Evolutionary conservation across 2,329 filamentous ascomycete species (phyloP).

Genomic region (Aspergillus sergii): DNA sequence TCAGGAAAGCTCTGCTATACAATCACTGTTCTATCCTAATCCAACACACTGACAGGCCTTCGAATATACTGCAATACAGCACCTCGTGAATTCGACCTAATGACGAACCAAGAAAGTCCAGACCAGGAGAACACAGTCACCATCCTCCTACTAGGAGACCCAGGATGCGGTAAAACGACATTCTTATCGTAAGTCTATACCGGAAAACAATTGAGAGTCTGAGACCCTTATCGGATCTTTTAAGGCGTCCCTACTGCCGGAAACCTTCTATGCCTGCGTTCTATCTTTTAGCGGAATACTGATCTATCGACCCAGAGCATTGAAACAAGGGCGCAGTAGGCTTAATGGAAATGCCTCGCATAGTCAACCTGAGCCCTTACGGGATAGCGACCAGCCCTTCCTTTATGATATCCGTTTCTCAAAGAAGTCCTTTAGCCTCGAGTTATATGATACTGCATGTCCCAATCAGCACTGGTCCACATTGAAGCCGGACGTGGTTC

Average conservation of each 20-base stretch:
- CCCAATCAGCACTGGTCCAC: constrained; percentile 60
- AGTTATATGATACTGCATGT: constrained; percentile 60
- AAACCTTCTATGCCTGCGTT: background rate
- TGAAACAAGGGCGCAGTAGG: constrained; percentile 24
- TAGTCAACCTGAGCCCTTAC: constrained; percentile 47
- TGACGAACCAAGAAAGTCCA: constrained; percentile 11
- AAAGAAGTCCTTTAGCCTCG: constrained; percentile 56
- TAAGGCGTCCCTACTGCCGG: background rate
- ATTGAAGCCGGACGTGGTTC: constrained; percentile 55
- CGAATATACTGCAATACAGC: background rate
- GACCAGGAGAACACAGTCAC: constrained; percentile 30
- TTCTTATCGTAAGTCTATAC: constrained; percentile 60
- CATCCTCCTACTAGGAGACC: constrained; percentile 60
- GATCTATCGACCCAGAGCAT: constrained; percentile 4
- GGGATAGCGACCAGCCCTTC: constrained; percentile 61
- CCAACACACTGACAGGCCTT: background rate
- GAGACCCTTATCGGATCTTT: background rate
- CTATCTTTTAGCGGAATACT: background rate
- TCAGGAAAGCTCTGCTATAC: background rate
- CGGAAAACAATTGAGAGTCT: background rate
- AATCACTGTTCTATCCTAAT: background rate
- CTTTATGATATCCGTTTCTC: constrained; percentile 61
- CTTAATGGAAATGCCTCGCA: constrained; percentile 28
- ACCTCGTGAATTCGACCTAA: background rate
- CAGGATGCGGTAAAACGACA: constrained; percentile 63